Evolutionary conservation across 441 rosid species (phyloP), one percentile per base, ranked within the genome.

Genomic region (Rhodomyrtus psidioides): DNA sequence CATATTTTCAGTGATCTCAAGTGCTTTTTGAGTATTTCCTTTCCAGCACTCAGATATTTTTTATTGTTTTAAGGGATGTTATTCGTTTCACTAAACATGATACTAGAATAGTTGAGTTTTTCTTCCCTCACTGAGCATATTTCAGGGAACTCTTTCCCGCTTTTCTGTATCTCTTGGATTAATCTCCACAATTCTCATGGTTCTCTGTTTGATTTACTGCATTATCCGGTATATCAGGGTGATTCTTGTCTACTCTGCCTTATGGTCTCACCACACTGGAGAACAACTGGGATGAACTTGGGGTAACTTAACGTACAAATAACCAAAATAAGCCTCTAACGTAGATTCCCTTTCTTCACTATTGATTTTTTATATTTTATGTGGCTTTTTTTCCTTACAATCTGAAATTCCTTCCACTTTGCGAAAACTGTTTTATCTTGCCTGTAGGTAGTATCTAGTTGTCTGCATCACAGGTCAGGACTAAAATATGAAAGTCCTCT

Each of bases 31-130:
- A 57, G 49, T 55, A 55, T 28, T 57, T 39, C n/a, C 27, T 44
- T 82, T 30, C 59, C 62, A 82, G 84, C 59, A 57, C 84, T 82
- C 84, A 44, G 84, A 82, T 82, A 57, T 82, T 82, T 82, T 82
- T 82, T 82, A 53, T 53, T 82, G 57, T 51, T 55, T 82, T 82
- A 54, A 82, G 62, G 59, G 84, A 82, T 82, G 84, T 82, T 82
- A 55, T 82, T 82, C 59, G 44, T 55, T 82, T 82, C 59, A 19
- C 49, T 82, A 53, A 82, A 82, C 84, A 82, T 54, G 57, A 82
- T 82, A 57, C 42, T 55, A 82, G 59, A 82, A 26, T 82, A 82
- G 84, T 57, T 82, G 84, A 82, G 84, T 49, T 54, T 2, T 55
- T 54, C 49, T 54, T 54, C 27, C 84, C 51, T 53, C 49, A 6